A percentile compares a stretch with the other conserved stretches of the same genome.
Evolutionary conservation across 164 flowering plant genomes (phyloP).

Genomic region (Paratinospora sagittata): DNA sequence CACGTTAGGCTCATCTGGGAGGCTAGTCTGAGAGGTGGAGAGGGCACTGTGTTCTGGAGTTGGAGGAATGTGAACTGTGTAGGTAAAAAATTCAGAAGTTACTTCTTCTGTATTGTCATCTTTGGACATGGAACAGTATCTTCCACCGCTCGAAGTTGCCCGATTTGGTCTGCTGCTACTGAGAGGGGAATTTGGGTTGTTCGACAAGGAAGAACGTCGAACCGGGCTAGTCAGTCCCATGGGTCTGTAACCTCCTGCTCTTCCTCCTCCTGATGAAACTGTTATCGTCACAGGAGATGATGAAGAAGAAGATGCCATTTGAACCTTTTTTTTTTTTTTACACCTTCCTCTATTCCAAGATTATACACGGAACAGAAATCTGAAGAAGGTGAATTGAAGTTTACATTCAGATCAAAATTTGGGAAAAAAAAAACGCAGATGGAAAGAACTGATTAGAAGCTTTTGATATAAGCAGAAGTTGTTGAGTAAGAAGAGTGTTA

Average conservation of each 20-base stretch:
- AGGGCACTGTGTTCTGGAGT: slow-evolving; percentile 66
- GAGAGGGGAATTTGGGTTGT: slow-evolving; percentile 59
- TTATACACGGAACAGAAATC: no score
- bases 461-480: no score
- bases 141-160: slow-evolving; percentile 32
- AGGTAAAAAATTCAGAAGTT: slow-evolving; percentile 46
- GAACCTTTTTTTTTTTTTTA: slow-evolving; percentile 39
- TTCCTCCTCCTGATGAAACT: slow-evolving; percentile 54
- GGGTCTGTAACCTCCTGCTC: slow-evolving; percentile 34
- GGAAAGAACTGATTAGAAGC: no score
- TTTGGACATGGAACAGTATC: slow-evolving; percentile 37
- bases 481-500: no score
- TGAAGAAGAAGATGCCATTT: slow-evolving; percentile 40
- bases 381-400: no score
- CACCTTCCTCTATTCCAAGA: neutral
- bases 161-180: slow-evolving; percentile 11
- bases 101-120: slow-evolving; percentile 29
- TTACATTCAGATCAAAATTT: no score
- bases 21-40: slow-evolving; percentile 38
- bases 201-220: slow-evolving; percentile 47
- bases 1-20: slow-evolving; percentile 43
- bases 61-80: slow-evolving; percentile 83
- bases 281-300: slow-evolving; percentile 73
- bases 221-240: slow-evolving; percentile 61
- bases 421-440: no score